Evolutionary conservation across 139 green algal genomes (phyloP).

Genomic region (Tetratostichococcus sp.): DNA sequence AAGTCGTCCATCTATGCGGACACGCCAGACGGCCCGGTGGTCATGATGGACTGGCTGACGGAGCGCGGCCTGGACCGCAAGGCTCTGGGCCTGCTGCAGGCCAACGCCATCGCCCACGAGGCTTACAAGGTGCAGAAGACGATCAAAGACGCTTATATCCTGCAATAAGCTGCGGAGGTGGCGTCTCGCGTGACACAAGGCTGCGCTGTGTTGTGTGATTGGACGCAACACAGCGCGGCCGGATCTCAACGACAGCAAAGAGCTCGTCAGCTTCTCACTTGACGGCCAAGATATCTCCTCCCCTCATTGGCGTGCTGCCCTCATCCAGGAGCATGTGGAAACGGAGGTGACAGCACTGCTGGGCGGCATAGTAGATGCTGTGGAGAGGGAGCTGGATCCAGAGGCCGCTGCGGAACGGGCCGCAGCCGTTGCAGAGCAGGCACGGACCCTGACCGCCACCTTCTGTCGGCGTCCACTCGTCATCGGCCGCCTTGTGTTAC

Average conservation of each 20-base stretch:
- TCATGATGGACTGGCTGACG: constrained; percentile 69
- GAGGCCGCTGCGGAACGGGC: background rate
- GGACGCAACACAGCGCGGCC: no score
- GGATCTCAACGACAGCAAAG: no score
- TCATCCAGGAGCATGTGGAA: constrained; percentile 8
- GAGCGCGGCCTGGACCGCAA: constrained; percentile 48
- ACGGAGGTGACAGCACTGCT: constrained; percentile 10
- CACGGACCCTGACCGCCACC: no score
- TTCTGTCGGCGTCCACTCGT: no score
- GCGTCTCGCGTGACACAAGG: no score
- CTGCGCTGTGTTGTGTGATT: no score
- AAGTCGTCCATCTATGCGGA: constrained; percentile 61
- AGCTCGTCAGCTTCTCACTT: no score
- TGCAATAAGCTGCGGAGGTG: no score
- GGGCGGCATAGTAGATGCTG: constrained; percentile 12
- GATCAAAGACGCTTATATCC: no score
- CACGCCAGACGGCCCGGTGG: background rate
- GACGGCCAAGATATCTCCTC: no score
- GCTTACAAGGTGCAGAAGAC: constrained; percentile 14
- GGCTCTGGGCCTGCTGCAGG: constrained; percentile 33
- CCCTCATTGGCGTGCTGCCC: no score
- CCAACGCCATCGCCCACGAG: constrained; percentile 27
- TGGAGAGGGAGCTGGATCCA: constrained; percentile 2
- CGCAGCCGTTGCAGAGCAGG: background rate
- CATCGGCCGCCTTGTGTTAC: no score